Percentiles rank a stretch among this genome's conserved stretches.
Evolutionary conservation across 306 rosid species (phyloP).

Genomic region (Sophora flavescens): DNA sequence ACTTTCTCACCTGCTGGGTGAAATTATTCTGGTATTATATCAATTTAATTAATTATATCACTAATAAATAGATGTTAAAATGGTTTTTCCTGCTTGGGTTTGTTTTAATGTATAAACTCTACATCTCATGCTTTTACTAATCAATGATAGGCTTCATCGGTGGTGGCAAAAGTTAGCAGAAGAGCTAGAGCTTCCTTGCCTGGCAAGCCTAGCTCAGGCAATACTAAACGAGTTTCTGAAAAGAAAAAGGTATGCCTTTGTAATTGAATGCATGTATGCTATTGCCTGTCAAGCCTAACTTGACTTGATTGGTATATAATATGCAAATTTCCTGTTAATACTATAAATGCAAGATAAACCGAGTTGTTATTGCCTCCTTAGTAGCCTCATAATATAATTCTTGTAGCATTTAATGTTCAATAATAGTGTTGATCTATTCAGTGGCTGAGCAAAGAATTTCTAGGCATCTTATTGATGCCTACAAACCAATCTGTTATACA

Average conservation of each 20-base stretch:
- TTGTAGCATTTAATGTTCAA: slow-evolving; percentile 28
- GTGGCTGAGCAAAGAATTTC: slow-evolving; percentile 11
- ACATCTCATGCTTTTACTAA: slow-evolving; percentile 37
- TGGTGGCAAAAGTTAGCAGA: slow-evolving; percentile 73
- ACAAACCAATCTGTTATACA: slow-evolving; percentile 12
- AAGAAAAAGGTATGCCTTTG: slow-evolving; percentile 74
- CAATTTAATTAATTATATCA: not conserved
- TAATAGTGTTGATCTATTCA: not conserved
- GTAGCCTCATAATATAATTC: slow-evolving; percentile 21
- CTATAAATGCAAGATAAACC: not conserved
- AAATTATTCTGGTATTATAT: slow-evolving; percentile 27
- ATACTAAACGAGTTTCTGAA: slow-evolving; percentile 72
- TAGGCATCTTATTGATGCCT: slow-evolving; percentile 13
- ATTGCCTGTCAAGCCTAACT: not conserved
- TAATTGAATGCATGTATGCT: slow-evolving; percentile 10
- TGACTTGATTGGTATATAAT: slow-evolving; percentile 8
- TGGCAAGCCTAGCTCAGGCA: slow-evolving; percentile 62
- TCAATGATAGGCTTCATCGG: slow-evolving; percentile 71
- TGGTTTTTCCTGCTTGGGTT: slow-evolving; percentile 35
- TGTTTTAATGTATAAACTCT: slow-evolving; percentile 28
- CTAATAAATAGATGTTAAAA: slow-evolving; percentile 12
- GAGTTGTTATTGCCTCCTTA: slow-evolving; percentile 1
- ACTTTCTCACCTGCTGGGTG: slow-evolving; percentile 26
- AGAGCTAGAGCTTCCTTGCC: slow-evolving; percentile 65
- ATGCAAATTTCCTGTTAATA: slow-evolving; percentile 8